Percentiles rank a stretch among this genome's conserved stretches.
Conservation (phyloP, 2,329 filamentous ascomycete species). For the Lasiodiplodia sp. region DNA sequence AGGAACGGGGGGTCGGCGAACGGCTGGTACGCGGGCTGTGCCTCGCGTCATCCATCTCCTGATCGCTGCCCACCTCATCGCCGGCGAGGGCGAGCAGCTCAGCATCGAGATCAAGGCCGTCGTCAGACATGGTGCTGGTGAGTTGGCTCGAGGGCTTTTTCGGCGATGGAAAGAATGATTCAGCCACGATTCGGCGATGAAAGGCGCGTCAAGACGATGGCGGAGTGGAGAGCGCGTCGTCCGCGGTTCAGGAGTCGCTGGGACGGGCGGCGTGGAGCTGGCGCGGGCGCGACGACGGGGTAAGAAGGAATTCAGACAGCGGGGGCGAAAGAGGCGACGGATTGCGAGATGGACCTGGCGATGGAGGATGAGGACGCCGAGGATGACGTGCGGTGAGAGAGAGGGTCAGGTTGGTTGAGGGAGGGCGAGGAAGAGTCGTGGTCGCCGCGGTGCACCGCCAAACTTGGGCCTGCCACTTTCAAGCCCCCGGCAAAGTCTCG, state of each 20-base stretch:
- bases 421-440: constrained; percentile 21
- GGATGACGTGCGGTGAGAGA: constrained; percentile 3
- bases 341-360: not conserved
- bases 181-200: constrained; percentile 9
- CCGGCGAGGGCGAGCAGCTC: constrained; percentile 93
- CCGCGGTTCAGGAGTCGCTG: constrained; percentile 21
- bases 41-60: constrained; percentile 56
- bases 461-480: constrained; percentile 16
- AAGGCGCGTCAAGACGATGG: not conserved
- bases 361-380: not conserved
- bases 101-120: constrained; percentile 70
- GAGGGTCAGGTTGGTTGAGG: not conserved
- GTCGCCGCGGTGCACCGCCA: constrained; percentile 25
- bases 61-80: constrained; percentile 60
- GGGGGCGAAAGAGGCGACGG: not conserved
- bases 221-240: not conserved
- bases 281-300: constrained; percentile 15
- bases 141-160: not conserved
- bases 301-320: not conserved
- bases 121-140: constrained; percentile 71
- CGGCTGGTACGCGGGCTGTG: constrained; percentile 63
- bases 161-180: not conserved
- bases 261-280: constrained; percentile 19
- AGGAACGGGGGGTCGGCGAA: constrained; percentile 56
- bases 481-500: not conserved